These are phyloP conservation scores for Globisporangium apiculatum DNA, from an alignment of 352 stramenopile species.

Conservation along the genomic window DNA sequence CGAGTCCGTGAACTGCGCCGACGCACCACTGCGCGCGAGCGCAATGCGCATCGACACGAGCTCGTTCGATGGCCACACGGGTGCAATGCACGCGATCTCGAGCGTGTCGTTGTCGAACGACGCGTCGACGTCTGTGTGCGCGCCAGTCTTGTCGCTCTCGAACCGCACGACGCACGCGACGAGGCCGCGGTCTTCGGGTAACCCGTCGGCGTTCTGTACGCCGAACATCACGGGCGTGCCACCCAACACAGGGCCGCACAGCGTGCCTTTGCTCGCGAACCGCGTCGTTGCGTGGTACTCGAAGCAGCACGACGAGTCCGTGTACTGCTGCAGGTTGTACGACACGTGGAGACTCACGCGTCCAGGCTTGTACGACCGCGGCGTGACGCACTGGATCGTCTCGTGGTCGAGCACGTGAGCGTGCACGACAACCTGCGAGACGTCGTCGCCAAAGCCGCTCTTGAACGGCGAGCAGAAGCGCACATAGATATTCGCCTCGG, in stretches of 20 bases:
- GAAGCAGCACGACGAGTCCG: conserved; percentile 54
- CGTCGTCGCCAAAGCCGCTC: conserved; percentile 21
- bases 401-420: conserved; percentile 41
- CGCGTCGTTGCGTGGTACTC: conserved; percentile 51
- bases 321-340: conserved; percentile 73
- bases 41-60: conserved; percentile 36
- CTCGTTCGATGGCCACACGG: conserved; percentile 51
- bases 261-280: conserved; percentile 30
- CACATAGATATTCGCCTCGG: conserved; percentile 56
- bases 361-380: conserved; percentile 22
- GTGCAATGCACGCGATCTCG: conserved; percentile 30
- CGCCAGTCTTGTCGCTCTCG: conserved; percentile 21
- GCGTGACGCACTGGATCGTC: conserved; percentile 46
- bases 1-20: conserved; percentile 33
- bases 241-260: conserved; percentile 53
- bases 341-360: conserved; percentile 45
- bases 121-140: conserved; percentile 25
- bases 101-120: conserved; percentile 27
- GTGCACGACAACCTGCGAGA: conserved; percentile 36
- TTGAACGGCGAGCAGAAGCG: conserved; percentile 41
- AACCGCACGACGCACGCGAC: conserved; percentile 45
- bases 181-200: conserved; percentile 33
- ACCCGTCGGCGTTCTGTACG: conserved; percentile 26
- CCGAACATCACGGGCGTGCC: conserved; percentile 41
- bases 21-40: conserved; percentile 12